Conservation (phyloP, 2,329 filamentous ascomycete genomes). For the Aureobasidium pullulans region DNA sequence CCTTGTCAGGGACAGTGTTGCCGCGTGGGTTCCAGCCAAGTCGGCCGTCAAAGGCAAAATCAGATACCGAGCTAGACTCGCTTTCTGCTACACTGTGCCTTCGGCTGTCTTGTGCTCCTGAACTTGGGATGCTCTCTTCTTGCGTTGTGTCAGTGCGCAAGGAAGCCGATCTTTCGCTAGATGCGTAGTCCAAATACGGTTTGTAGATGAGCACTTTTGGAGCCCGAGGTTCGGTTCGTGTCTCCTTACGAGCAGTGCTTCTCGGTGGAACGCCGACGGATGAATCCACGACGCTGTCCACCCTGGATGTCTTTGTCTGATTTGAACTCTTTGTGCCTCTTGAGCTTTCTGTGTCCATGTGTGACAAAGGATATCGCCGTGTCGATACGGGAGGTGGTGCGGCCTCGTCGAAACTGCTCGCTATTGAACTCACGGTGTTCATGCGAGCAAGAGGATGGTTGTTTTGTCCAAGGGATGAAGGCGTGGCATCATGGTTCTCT, state of each 20-base stretch:
- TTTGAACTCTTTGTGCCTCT: conserved; percentile 1
- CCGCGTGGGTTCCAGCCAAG: conserved; percentile 15
- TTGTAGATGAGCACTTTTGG: conserved; percentile 1
- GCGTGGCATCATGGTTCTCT: not conserved
- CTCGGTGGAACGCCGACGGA: not conserved
- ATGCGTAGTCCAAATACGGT: conserved; percentile 4
- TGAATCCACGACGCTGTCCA: not conserved
- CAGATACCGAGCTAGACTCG: conserved; percentile 8
- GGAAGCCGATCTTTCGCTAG: not conserved
- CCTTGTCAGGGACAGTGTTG: not conserved
- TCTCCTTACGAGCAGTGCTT: not conserved
- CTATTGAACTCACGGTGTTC: not conserved
- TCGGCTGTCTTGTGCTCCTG: not conserved
- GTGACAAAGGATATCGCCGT: not conserved
- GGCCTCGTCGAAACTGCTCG: conserved; percentile 5
- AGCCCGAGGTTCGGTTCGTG: not conserved
- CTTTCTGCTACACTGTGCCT: conserved; percentile 13
- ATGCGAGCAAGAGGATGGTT: not conserved
- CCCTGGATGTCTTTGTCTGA: not conserved
- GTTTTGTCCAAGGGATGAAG: not conserved
- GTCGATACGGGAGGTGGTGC: not conserved
- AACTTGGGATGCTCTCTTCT: not conserved
- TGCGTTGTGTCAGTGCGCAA: not conserved
- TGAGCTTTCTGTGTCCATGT: not conserved
- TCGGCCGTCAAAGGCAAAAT: conserved; percentile 16